Evolutionary conservation across 208 protist genomes (phyloP).

Genomic region (Leishmania martiniquensis): DNA sequence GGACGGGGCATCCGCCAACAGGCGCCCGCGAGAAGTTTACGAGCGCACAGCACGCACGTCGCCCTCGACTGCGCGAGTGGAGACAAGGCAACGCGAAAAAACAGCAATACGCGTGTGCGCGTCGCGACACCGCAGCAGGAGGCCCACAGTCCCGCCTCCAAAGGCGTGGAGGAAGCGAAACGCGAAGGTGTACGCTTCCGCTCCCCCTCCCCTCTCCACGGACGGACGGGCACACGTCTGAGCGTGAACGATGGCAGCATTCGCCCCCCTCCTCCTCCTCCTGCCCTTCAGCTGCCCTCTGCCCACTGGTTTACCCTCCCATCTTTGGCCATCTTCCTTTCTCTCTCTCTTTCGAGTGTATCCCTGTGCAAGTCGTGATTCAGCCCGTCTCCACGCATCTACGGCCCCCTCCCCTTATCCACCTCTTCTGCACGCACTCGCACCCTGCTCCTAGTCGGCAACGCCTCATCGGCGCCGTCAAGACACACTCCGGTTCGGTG

Average conservation of each 20-base stretch:
- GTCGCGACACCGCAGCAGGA: too few species aligned
- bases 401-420: too few species aligned
- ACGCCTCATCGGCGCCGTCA: neutral
- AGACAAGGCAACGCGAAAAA: too few species aligned
- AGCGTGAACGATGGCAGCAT: neutral
- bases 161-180: neutral
- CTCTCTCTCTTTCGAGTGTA: neutral
- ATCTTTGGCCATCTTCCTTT: neutral
- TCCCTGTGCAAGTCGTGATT: neutral
- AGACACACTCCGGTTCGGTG: neutral
- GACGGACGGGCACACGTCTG: conserved; percentile 2
- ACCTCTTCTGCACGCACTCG: neutral
- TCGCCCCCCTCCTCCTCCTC: neutral
- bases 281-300: neutral
- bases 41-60: too few species aligned
- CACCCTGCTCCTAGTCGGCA: neutral
- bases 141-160: too few species aligned
- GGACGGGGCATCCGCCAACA: neutral
- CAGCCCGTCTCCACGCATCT: neutral
- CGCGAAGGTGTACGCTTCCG: neutral
- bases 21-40: too few species aligned
- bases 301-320: neutral
- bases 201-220: neutral
- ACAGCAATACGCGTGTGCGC: too few species aligned
- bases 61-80: too few species aligned